phyloP scores from a whole-genome alignment of 768 basidiomycete species.

The Russula abietina region DNA sequence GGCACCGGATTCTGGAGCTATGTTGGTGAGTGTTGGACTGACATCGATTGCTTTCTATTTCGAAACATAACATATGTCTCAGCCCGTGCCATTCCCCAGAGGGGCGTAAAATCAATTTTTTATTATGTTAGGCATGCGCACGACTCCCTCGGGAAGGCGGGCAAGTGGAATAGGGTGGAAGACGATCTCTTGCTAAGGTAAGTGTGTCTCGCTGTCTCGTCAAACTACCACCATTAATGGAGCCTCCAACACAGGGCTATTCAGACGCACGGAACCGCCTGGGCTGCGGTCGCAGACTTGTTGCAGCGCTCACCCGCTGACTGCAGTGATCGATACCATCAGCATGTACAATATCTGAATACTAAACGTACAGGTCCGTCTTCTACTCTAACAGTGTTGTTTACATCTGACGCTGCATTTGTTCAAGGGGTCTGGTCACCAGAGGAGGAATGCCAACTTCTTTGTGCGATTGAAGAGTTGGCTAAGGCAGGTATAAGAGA shows the following conservation, averaged over 20 bases:
- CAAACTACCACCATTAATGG: not conserved
- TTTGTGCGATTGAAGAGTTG: not conserved
- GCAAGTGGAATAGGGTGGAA: not conserved
- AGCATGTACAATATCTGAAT: no score
- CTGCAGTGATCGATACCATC: no score
- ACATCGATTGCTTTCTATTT: not conserved
- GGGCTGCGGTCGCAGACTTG: no score
- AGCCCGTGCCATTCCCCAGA: not conserved
- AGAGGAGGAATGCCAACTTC: not conserved
- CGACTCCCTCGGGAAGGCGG: not conserved
- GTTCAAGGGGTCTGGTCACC: not conserved
- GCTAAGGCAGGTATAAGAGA: not conserved
- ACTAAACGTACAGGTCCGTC: not conserved
- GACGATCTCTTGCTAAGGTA: not conserved
- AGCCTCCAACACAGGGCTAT: not conserved
- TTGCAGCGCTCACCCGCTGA: no score
- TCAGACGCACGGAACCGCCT: no score
- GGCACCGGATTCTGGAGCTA: not conserved
- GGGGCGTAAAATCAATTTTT: not conserved
- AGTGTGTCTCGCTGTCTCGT: not conserved
- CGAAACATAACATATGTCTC: not conserved
- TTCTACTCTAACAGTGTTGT: not conserved
- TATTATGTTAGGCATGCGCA: not conserved
- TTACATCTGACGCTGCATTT: not conserved
- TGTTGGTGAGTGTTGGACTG: not conserved